Percentiles rank a stretch among this genome's conserved stretches.
Conservation (phyloP, 2,329 filamentous ascomycete species). For the Albifimbria verrucaria region DNA sequence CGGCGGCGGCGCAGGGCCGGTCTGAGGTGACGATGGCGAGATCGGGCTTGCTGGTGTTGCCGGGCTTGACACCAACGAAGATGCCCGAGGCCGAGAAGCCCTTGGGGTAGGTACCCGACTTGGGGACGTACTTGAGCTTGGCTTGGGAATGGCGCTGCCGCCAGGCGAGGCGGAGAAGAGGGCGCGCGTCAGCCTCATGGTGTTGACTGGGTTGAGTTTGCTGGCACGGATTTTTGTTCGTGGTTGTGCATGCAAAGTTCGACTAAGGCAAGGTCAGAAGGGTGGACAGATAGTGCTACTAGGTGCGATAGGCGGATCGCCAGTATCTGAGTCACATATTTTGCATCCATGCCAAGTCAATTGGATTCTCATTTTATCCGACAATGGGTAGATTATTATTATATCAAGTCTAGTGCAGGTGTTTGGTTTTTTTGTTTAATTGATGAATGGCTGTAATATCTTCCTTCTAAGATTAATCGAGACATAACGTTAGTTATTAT, state of each 20-base stretch:
- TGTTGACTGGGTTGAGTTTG: slow-evolving; percentile 9
- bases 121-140: slow-evolving; percentile 89
- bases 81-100: slow-evolving; percentile 86
- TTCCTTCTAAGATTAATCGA: too few relatives aligned
- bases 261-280: slow-evolving; percentile 8
- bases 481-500: too few relatives aligned
- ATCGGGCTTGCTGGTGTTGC: slow-evolving; percentile 88
- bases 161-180: slow-evolving; percentile 26
- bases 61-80: slow-evolving; percentile 89
- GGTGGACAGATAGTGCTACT: background rate
- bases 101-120: slow-evolving; percentile 79
- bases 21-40: slow-evolving; percentile 87
- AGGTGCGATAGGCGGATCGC: background rate
- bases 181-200: slow-evolving; percentile 31
- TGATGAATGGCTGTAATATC: too few relatives aligned
- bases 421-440: too few relatives aligned
- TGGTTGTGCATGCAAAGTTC: slow-evolving; percentile 5
- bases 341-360: background rate
- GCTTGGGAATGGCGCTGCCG: slow-evolving; percentile 57
- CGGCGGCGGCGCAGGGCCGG: slow-evolving; percentile 78
- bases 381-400: background rate
- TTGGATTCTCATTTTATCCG: background rate
- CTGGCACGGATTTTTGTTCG: too few relatives aligned
- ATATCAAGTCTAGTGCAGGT: background rate
- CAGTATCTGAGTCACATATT: background rate